Evolutionary conservation across 805 yeast species (phyloP).

Genomic region (Cyberlindnera mississippiensis): DNA sequence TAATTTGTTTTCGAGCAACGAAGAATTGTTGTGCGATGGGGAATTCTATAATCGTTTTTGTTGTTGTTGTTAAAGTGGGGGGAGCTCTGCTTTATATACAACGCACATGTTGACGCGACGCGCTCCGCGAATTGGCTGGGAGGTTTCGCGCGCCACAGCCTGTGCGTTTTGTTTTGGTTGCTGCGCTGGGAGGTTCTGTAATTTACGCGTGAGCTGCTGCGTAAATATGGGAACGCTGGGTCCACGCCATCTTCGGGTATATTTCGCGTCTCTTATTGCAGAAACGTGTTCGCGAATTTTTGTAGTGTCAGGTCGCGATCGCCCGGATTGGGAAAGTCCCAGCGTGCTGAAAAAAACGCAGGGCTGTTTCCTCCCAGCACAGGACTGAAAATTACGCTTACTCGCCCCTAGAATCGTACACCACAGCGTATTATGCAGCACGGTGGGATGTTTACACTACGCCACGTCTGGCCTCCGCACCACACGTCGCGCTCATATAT

Average conservation of each 20-base stretch:
- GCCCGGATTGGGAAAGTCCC: constrained; percentile 6
- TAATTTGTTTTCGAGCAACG: constrained; percentile 29
- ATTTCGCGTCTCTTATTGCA: not conserved
- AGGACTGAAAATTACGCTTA: constrained; percentile 1
- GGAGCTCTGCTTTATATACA: constrained; percentile 90
- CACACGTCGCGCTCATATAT: constrained; percentile 6
- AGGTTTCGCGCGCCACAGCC: constrained; percentile 53
- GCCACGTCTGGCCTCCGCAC: too few relatives aligned
- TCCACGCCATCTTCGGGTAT: not conserved
- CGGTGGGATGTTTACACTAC: constrained; percentile 8
- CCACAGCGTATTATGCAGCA: constrained; percentile 6
- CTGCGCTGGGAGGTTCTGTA: constrained; percentile 84
- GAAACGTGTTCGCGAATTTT: not conserved
- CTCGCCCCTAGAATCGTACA: not conserved
- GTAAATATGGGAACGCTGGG: constrained; percentile 11
- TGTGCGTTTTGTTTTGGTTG: constrained; percentile 54
- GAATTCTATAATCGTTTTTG: too few relatives aligned
- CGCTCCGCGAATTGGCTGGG: constrained; percentile 57
- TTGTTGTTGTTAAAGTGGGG: constrained; percentile 51
- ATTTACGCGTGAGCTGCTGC: constrained; percentile 5
- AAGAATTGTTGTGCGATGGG: constrained; percentile 41
- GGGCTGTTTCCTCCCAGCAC: constrained; percentile 3
- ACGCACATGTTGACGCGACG: constrained; percentile 96
- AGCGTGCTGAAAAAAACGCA: constrained; percentile 7
- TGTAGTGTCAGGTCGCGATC: not conserved